Conservation (phyloP, 257 asterid genomes). For the Salvia splendens region DNA sequence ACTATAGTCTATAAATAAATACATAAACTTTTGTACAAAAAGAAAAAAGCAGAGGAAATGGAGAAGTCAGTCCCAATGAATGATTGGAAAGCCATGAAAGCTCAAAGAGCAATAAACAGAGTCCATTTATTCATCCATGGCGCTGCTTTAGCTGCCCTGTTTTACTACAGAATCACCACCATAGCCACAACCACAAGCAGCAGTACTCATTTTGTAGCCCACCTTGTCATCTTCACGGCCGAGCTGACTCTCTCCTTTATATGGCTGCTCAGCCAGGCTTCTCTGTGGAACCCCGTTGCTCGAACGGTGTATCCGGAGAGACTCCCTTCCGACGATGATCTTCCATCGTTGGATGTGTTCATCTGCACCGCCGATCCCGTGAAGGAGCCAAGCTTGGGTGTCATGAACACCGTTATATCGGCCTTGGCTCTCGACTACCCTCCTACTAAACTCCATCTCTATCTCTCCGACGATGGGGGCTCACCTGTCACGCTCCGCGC, state of each 20-base stretch:
- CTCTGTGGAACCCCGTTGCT: constrained; percentile 51
- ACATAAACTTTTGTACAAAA: too few relatives aligned
- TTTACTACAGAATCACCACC: constrained; percentile 40
- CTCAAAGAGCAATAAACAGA: constrained; percentile 31
- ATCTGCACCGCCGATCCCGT: constrained; percentile 64
- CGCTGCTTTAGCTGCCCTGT: constrained; percentile 26
- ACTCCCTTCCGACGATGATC: constrained; percentile 37
- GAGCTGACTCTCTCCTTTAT: constrained; percentile 44
- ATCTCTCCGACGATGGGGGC: constrained; percentile 70
- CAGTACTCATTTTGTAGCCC: constrained; percentile 16
- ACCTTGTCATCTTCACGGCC: constrained; percentile 32
- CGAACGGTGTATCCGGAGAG: constrained; percentile 48
- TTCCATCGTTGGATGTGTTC: constrained; percentile 60
- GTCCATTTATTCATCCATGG: constrained; percentile 38
- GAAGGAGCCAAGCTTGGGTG: constrained; percentile 57
- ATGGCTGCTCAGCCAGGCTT: constrained; percentile 58
- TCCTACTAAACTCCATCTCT: constrained; percentile 50
- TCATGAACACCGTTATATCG: constrained; percentile 75
- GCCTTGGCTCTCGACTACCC: constrained; percentile 78
- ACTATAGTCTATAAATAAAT: too few relatives aligned
- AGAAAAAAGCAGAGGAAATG: constrained; percentile 8
- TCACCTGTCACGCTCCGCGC: constrained; percentile 44
- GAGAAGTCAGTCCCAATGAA: constrained; percentile 31
- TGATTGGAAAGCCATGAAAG: constrained; percentile 23
- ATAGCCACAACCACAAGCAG: constrained; percentile 1